phyloP scores from a whole-genome alignment of 805 yeast species.

The Saccharomycopsis amapae region DNA sequence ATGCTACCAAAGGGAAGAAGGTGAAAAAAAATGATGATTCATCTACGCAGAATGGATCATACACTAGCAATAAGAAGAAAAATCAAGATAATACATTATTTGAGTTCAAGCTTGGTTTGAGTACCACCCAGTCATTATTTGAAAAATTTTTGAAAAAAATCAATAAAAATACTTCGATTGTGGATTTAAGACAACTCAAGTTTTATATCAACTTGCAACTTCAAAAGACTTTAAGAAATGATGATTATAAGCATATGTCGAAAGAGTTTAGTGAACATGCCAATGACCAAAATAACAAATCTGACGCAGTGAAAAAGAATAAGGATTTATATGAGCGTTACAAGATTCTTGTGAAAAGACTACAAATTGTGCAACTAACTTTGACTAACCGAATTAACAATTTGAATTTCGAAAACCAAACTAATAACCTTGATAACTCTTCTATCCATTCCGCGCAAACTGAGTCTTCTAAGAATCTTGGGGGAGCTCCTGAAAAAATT shows the following conservation, averaged over 20 bases:
- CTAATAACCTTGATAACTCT: constrained; percentile 7
- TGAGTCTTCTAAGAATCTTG: not conserved
- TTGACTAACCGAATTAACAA: constrained; percentile 17
- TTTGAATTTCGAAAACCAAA: constrained; percentile 13
- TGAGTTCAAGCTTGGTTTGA: constrained; percentile 32
- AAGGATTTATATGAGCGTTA: constrained; percentile 12
- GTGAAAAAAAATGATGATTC: not conserved
- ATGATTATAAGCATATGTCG: constrained; percentile 13
- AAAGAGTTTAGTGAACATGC: constrained; percentile 1
- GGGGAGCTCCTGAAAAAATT: not conserved
- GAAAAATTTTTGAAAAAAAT: constrained; percentile 35
- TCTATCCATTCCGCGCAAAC: constrained; percentile 6
- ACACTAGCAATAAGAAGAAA: constrained; percentile 11
- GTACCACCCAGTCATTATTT: constrained; percentile 35
- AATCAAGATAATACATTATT: constrained; percentile 25
- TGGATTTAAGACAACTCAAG: constrained; percentile 43
- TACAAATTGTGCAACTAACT: constrained; percentile 19
- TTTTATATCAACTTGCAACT: constrained; percentile 42
- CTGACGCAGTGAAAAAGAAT: constrained; percentile 1
- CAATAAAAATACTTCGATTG: constrained; percentile 29
- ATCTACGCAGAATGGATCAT: not conserved
- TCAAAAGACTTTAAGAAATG: constrained; percentile 33
- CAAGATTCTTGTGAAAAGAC: constrained; percentile 18
- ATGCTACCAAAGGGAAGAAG: constrained; percentile 10
- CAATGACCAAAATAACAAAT: not conserved